Percentiles rank a stretch among this genome's conserved stretches.
Evolutionary conservation across 305 asterid species (phyloP).

Genomic region (Solanum aculeatissimum): DNA sequence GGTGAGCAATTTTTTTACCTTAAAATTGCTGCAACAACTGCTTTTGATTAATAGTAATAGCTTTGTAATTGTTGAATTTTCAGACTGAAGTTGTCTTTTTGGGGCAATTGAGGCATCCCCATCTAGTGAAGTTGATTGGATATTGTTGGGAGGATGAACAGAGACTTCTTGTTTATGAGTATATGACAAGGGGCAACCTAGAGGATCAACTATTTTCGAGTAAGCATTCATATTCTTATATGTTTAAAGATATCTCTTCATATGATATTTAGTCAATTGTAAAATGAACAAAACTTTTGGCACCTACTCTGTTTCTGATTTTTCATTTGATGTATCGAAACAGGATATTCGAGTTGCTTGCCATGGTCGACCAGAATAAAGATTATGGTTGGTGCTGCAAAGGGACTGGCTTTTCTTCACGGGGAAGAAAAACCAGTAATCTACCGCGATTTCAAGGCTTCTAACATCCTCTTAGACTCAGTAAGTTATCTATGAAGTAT

Average conservation of each 20-base stretch:
- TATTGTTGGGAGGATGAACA: slow-evolving; percentile 21
- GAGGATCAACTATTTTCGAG: slow-evolving; percentile 13
- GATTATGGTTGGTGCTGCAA: slow-evolving; percentile 20
- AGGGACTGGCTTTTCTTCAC: slow-evolving; percentile 22
- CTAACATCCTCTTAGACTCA: slow-evolving; percentile 16
- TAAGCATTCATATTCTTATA: background rate
- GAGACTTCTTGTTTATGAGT: slow-evolving; percentile 22
- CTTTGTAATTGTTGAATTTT: background rate
- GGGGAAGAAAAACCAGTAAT: slow-evolving; percentile 25
- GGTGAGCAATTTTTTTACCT: slow-evolving; percentile 23
- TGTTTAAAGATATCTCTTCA: background rate
- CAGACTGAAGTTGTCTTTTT: slow-evolving; percentile 17
- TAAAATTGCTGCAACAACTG: too few species aligned
- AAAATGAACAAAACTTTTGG: background rate
- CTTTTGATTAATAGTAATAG: background rate
- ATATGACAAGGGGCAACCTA: slow-evolving; percentile 20
- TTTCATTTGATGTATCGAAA: background rate
- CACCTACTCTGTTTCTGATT: background rate
- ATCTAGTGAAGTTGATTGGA: slow-evolving; percentile 20
- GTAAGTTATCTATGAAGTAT: background rate
- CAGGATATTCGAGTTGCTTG: slow-evolving; percentile 15
- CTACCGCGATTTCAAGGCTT: slow-evolving; percentile 18
- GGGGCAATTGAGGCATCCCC: slow-evolving; percentile 23
- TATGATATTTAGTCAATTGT: too few species aligned
- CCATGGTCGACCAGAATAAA: slow-evolving; percentile 21